Base-by-base conservation (phyloP, 2,329 filamentous ascomycete species). In the Alternaria infectoria region DNA sequence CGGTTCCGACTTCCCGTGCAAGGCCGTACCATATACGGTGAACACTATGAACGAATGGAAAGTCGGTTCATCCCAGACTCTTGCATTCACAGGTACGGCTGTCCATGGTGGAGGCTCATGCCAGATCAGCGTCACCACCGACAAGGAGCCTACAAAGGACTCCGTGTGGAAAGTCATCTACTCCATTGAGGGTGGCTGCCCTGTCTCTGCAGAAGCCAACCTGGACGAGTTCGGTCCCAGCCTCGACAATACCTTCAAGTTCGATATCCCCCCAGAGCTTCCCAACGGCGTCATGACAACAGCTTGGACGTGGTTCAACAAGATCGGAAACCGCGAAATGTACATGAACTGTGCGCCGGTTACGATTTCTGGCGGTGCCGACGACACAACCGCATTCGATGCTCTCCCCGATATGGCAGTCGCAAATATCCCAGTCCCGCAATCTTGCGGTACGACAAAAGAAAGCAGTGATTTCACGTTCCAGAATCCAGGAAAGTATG, bases 341-440 rank as follows among this genome's bases (percentile, higher is more conserved):
- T 98, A 98, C 86, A 96, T 97, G 93, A 96, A 97, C 85, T 98
- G 96, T 72, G 92, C 90, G 0, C 87, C 91, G 0, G 80, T 96
- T 57, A 87, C 83, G 0, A 84, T 97, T 23, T 87, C 87, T 3
- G 83, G 81, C 3, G 82, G 83, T 25, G 76, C 81, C 3, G 74
- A 78, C 43, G 86, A 88, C 40, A 74, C 87, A 57, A 76, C 82
- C 3, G 87, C 85, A 67, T 86, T 90, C 10, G 60, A 73, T 3
- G 44, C 17, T 3, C 89, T 96, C 3, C 93, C 93, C 0, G 84
- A 90, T 59, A 90, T 96, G 87, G 89, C 93, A 52, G 83, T 89
- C 1, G 90, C 91, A 64, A 96, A 96, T 80, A 83, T 93, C 65
- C 56, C 25, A 4, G 62, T 52, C 3, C 56, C 55, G 0, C 64